Evolutionary conservation across 2,329 filamentous ascomycete species (phyloP).

Genomic region (Penicillium sp.): DNA sequence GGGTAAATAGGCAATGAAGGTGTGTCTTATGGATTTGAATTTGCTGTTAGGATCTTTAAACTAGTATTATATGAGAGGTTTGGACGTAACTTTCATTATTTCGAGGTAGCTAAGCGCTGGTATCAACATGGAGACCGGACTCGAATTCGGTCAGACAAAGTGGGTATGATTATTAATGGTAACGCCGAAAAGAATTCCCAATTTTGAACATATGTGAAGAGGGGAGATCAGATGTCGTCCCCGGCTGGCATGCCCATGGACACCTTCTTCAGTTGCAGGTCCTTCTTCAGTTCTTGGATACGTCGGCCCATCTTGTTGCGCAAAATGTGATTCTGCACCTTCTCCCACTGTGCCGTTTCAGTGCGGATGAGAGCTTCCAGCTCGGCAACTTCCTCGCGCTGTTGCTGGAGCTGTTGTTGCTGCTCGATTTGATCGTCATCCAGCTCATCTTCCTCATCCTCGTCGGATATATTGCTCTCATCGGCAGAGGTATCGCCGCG

Average conservation of each 20-base stretch:
- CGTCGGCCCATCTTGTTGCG: constrained; percentile 45
- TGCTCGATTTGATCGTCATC: constrained; percentile 46
- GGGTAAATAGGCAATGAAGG: neutral
- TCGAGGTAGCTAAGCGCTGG: constrained; percentile 1
- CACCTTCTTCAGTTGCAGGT: constrained; percentile 45
- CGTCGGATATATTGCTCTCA: constrained; percentile 40
- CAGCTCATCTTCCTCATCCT: constrained; percentile 37
- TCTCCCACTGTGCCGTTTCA: constrained; percentile 42
- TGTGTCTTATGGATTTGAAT: neutral
- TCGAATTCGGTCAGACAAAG: neutral
- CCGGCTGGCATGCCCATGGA: constrained; percentile 40
- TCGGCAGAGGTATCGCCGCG: constrained; percentile 41
- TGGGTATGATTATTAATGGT: constrained; percentile 6
- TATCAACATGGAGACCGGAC: neutral
- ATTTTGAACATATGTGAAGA: constrained; percentile 28
- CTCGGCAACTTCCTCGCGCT: constrained; percentile 46
- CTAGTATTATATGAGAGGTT: neutral
- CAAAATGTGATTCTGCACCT: constrained; percentile 40
- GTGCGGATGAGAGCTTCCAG: constrained; percentile 40
- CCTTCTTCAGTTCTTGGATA: constrained; percentile 45
- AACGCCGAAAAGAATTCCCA: neutral
- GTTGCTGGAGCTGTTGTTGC: constrained; percentile 43
- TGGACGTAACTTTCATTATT: constrained; percentile 6
- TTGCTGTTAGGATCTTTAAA: neutral
- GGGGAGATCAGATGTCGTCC: constrained; percentile 25